Conservation (phyloP, 1,284 basidiomycete genomes). For the Agroathelia rolfsii region DNA sequence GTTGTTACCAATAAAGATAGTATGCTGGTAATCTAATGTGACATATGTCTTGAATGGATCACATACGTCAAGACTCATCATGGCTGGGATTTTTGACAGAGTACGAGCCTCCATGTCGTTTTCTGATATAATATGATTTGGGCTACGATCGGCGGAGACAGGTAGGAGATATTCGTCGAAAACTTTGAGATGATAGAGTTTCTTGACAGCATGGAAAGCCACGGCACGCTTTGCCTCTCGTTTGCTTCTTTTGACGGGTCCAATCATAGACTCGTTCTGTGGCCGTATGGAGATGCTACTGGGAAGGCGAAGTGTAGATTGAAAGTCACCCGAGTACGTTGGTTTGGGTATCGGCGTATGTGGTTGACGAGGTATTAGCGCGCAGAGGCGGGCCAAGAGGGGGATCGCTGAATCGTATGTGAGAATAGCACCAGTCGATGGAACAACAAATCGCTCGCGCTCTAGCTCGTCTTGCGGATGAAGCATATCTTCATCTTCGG, state of each 20-base stretch:
- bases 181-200: slow-evolving; percentile 56
- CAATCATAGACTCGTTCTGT: slow-evolving; percentile 42
- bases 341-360: slow-evolving; percentile 55
- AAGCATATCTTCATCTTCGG: slow-evolving; percentile 33
- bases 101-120: too few species aligned
- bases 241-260: slow-evolving; percentile 53
- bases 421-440: slow-evolving; percentile 62
- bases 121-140: too few species aligned
- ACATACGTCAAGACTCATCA: too few species aligned
- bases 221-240: slow-evolving; percentile 73
- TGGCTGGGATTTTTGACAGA: too few species aligned
- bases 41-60: too few species aligned
- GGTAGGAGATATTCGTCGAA: slow-evolving; percentile 77
- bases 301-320: slow-evolving; percentile 53
- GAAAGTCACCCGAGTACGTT: slow-evolving; percentile 51
- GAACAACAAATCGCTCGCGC: slow-evolving; percentile 63
- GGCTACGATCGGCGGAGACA: too few species aligned
- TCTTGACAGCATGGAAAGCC: slow-evolving; percentile 65
- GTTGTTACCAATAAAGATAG: too few species aligned
- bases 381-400: slow-evolving; percentile 63
- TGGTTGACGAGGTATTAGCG: slow-evolving; percentile 61
- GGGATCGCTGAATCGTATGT: slow-evolving; percentile 66
- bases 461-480: slow-evolving; percentile 44
- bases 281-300: slow-evolving; percentile 51
- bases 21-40: too few species aligned